Conservation (phyloP, 2,329 filamentous ascomycete genomes). For the Alternaria triticina region DNA sequence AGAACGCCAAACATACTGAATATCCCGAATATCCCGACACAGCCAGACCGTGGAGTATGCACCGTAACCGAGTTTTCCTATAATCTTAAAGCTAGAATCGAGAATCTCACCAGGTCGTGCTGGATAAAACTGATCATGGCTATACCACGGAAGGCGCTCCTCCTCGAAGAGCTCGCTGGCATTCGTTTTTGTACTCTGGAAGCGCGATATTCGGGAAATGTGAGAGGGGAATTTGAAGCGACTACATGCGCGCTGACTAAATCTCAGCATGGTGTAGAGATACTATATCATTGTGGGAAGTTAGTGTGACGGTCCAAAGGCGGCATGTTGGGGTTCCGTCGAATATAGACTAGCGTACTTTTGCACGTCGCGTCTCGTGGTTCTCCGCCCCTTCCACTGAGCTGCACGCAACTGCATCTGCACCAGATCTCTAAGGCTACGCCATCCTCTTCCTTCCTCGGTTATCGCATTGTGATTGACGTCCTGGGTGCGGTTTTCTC, state of each 20-base stretch:
- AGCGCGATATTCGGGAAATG: slow-evolving; percentile 26
- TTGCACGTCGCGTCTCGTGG: too few relatives aligned
- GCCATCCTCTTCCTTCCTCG: too few relatives aligned
- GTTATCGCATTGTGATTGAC: too few relatives aligned
- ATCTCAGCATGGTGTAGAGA: slow-evolving; percentile 28
- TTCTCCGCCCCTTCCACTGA: too few relatives aligned
- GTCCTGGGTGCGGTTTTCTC: too few relatives aligned
- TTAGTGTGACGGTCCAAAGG: slow-evolving; percentile 17
- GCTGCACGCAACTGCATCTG: too few relatives aligned
- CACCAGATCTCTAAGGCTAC: too few relatives aligned
- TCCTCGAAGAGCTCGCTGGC: slow-evolving; percentile 28
- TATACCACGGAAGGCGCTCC: slow-evolving; percentile 28
- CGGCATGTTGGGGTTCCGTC: neutral
- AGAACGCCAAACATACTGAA: slow-evolving; percentile 28
- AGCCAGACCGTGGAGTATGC: slow-evolving; percentile 37
- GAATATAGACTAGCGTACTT: too few relatives aligned
- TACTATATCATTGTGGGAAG: slow-evolving; percentile 24
- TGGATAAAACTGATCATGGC: slow-evolving; percentile 32
- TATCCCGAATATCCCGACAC: slow-evolving; percentile 29
- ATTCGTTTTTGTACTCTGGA: slow-evolving; percentile 25
- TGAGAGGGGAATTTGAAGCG: slow-evolving; percentile 27
- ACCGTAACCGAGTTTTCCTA: slow-evolving; percentile 37
- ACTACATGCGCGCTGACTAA: slow-evolving; percentile 29
- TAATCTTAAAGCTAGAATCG: slow-evolving; percentile 29
- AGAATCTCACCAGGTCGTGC: slow-evolving; percentile 29